These are phyloP conservation scores for Talaromyces sp. DNA, from an alignment of 2,329 filamentous ascomycete species.

Conservation along the genomic window DNA sequence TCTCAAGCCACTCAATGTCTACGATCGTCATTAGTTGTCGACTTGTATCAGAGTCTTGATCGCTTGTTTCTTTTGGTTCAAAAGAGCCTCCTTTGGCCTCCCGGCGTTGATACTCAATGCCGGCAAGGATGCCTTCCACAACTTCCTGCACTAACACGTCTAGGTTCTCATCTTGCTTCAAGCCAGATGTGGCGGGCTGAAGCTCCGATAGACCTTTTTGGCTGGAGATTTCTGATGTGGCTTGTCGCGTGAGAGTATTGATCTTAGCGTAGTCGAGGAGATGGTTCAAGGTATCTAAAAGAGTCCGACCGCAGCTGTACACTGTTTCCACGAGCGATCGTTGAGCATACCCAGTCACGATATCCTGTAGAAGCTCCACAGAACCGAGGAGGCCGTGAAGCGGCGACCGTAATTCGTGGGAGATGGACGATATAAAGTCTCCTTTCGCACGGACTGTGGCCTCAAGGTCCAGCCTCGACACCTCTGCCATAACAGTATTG, in stretches of 20 bases:
- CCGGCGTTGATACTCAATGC: not conserved
- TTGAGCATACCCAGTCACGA: slow-evolving; percentile 26
- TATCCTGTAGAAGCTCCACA: slow-evolving; percentile 25
- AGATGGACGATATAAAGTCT: slow-evolving; percentile 34
- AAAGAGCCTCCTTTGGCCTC: not conserved
- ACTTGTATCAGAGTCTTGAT: not conserved
- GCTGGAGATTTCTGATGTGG: not conserved
- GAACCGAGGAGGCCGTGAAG: slow-evolving; percentile 37
- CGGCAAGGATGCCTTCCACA: not conserved
- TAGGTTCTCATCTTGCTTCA: not conserved
- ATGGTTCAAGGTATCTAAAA: slow-evolving; percentile 43
- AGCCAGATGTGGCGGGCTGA: not conserved
- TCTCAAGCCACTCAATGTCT: not conserved
- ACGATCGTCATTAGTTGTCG: not conserved
- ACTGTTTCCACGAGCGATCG: slow-evolving; percentile 35
- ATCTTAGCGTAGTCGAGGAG: slow-evolving; percentile 34
- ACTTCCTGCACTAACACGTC: not conserved
- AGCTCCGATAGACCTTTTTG: not conserved
- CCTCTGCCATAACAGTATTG: slow-evolving; percentile 35
- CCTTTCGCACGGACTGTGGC: slow-evolving; percentile 33
- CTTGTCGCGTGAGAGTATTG: slow-evolving; percentile 20
- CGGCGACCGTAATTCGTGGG: slow-evolving; percentile 36
- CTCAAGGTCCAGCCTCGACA: slow-evolving; percentile 30
- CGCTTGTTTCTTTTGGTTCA: not conserved
- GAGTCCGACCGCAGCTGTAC: slow-evolving; percentile 40